Percentiles rank a stretch among this genome's conserved stretches.
Evolutionary conservation across 139 green algal genomes (phyloP).

Genomic region (Edaphochlamys debaryana): DNA sequence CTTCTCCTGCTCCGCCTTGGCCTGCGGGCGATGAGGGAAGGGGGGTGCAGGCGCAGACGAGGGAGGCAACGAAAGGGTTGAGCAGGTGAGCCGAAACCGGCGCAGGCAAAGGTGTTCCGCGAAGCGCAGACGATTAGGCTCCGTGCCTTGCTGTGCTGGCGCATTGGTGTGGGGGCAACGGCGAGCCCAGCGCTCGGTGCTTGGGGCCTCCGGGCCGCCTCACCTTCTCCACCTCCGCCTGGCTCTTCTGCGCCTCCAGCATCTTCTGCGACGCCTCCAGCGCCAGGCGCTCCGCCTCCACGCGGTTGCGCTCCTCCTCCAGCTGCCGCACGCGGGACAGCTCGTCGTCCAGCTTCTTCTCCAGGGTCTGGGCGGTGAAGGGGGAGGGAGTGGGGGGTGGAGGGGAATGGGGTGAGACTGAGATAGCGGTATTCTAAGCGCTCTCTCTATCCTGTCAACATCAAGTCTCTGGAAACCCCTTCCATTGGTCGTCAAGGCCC

Average conservation of each 20-base stretch:
- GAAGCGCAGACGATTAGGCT: too few species aligned
- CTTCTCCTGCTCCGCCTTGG: conserved; percentile 53
- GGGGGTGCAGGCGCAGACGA: background rate
- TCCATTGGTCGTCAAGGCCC: background rate
- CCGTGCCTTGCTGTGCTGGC: too few species aligned
- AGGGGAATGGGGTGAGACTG: too few species aligned
- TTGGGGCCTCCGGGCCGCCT: too few species aligned
- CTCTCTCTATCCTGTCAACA: too few species aligned
- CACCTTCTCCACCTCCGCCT: conserved; percentile 42
- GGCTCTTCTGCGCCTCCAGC: conserved; percentile 47
- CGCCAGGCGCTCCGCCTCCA: background rate
- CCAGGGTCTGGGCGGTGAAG: conserved; percentile 1
- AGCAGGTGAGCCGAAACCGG: too few species aligned
- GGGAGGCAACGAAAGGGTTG: background rate
- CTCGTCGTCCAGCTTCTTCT: conserved; percentile 48
- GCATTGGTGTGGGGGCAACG: too few species aligned
- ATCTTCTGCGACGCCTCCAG: conserved; percentile 8
- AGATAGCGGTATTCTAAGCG: too few species aligned
- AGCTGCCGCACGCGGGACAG: conserved; percentile 24
- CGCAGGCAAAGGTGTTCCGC: too few species aligned
- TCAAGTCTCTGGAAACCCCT: too few species aligned
- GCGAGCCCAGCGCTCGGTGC: too few species aligned
- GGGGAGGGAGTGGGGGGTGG: too few species aligned
- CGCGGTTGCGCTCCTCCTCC: conserved; percentile 29
- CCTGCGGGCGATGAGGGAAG: background rate